Conservation (phyloP, 768 basidiomycete genomes). For the Pleurotus pulmonarius region DNA sequence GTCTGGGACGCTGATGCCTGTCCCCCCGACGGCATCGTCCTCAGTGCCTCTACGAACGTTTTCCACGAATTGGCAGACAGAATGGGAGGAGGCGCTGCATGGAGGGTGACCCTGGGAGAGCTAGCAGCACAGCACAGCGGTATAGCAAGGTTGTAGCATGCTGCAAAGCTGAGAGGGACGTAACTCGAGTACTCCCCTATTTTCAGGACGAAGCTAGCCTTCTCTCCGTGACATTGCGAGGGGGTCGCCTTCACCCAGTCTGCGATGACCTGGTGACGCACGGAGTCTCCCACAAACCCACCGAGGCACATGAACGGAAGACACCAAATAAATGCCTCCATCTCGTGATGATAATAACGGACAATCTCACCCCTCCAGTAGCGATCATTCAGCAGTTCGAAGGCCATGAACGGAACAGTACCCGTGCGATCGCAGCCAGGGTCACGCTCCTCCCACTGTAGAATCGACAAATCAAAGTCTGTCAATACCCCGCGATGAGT, state of each 20-base stretch:
- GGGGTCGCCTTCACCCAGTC: neutral
- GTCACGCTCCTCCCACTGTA: neutral
- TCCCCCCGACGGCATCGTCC: neutral
- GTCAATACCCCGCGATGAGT: slow-evolving; percentile 7
- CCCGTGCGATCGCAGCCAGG: slow-evolving; percentile 18
- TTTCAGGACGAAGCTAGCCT: neutral
- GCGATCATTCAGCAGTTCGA: slow-evolving; percentile 16
- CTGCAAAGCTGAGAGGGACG: neutral
- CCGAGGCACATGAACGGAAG: slow-evolving; percentile 8
- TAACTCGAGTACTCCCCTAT: neutral
- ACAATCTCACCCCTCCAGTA: neutral
- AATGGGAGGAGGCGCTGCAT: neutral
- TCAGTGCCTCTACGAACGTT: neutral
- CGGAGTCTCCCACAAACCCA: neutral
- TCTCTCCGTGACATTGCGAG: neutral
- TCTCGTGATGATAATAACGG: slow-evolving; percentile 6
- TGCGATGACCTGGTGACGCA: neutral
- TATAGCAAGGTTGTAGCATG: neutral
- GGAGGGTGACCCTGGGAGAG: too few relatives aligned
- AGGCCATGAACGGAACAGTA: slow-evolving; percentile 26
- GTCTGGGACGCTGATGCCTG: neutral
- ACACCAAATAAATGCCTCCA: slow-evolving; percentile 7
- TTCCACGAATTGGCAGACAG: neutral
- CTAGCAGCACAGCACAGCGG: neutral
- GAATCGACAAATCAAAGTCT: slow-evolving; percentile 6